Conservation (phyloP, 1,139 yeast genomes). For the Neolecta irregularis region DNA sequence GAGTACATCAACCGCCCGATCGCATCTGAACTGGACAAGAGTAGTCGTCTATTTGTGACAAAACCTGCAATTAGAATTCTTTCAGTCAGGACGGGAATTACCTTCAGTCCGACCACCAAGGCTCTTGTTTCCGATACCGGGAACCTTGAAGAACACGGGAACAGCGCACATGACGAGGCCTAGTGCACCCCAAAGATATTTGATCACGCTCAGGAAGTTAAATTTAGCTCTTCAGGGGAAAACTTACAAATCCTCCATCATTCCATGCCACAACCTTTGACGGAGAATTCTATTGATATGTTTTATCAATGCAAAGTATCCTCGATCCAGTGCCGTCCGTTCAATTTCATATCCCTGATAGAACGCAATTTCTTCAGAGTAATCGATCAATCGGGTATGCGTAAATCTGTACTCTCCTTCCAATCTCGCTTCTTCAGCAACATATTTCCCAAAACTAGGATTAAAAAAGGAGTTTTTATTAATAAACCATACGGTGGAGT, state of each 20-base stretch:
- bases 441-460: slow-evolving; percentile 69
- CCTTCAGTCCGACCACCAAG: too few relatives aligned
- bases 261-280: slow-evolving; percentile 63
- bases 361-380: slow-evolving; percentile 76
- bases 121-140: slow-evolving; percentile 23
- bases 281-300: slow-evolving; percentile 67
- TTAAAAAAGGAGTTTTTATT: too few relatives aligned
- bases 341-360: slow-evolving; percentile 72
- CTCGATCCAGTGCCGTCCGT: slow-evolving; percentile 57
- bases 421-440: slow-evolving; percentile 59
- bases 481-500: slow-evolving; percentile 94
- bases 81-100: slow-evolving; percentile 19
- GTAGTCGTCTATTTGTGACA: slow-evolving; percentile 75
- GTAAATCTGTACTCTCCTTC: slow-evolving; percentile 77
- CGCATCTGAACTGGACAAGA: slow-evolving; percentile 76
- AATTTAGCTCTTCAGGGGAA: too few relatives aligned
- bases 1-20: slow-evolving; percentile 77
- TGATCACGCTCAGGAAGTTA: too few relatives aligned
- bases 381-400: slow-evolving; percentile 65
- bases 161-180: slow-evolving; percentile 78
- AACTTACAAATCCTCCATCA: slow-evolving; percentile 38
- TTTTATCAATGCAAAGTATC: slow-evolving; percentile 67
- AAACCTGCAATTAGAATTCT: slow-evolving; percentile 50
- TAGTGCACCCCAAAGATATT: slow-evolving; percentile 91
- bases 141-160: slow-evolving; percentile 57